Percentiles rank a stretch among this genome's conserved stretches.
Evolutionary conservation across 805 yeast genomes (phyloP).

Genomic region (Sungouiella blattae): DNA sequence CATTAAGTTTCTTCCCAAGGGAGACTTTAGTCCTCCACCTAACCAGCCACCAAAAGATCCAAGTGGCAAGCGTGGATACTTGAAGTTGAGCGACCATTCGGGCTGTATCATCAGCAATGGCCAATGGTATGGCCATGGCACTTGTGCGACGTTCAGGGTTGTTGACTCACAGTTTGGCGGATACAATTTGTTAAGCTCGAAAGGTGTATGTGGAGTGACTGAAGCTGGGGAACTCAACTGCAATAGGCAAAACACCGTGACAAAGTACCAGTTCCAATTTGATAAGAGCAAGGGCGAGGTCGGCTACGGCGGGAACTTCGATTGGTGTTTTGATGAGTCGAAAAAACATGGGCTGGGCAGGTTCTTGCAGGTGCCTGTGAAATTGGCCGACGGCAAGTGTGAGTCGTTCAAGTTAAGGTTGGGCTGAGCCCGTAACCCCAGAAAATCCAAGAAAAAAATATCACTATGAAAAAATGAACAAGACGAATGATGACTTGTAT

Average conservation of each 20-base stretch:
- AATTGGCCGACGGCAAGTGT: conserved; percentile 32
- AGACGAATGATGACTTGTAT: too few species aligned
- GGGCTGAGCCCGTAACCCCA: not conserved
- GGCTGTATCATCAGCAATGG: conserved; percentile 89
- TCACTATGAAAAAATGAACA: too few species aligned
- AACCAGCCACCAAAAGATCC: conserved; percentile 14
- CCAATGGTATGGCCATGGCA: conserved; percentile 74
- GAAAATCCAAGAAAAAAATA: too few species aligned
- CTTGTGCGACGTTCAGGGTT: conserved; percentile 76
- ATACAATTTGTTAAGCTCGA: conserved; percentile 61
- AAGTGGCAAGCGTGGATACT: conserved; percentile 23
- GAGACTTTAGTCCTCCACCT: conserved; percentile 16
- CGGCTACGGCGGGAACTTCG: conserved; percentile 57
- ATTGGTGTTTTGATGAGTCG: conserved; percentile 58
- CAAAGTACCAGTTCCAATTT: conserved; percentile 55
- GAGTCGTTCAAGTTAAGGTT: conserved; percentile 11
- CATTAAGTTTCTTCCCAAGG: conserved; percentile 72
- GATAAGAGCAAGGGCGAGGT: conserved; percentile 44
- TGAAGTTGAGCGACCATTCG: conserved; percentile 46
- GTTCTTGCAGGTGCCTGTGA: conserved; percentile 46
- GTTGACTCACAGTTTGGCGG: conserved; percentile 66
- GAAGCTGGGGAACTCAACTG: conserved; percentile 12
- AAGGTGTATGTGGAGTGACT: conserved; percentile 63
- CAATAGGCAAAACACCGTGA: conserved; percentile 8
- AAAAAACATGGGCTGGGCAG: conserved; percentile 22